Evolutionary conservation across 352 stramenopile species (phyloP).

Genomic region (Globisporangium canariense): DNA sequence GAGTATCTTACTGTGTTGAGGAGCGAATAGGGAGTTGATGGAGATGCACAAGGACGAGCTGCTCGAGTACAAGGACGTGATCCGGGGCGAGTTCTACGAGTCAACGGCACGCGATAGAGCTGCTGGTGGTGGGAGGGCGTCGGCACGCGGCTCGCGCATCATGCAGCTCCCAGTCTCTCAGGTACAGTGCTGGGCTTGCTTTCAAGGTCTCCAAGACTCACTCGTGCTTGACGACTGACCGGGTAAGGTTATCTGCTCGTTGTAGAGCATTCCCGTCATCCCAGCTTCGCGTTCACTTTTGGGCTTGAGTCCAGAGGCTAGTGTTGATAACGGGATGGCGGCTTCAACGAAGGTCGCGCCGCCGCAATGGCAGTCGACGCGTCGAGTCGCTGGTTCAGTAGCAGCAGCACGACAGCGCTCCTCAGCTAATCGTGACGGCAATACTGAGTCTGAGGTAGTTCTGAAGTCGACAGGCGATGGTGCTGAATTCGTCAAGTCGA

Average conservation of each 20-base stretch:
- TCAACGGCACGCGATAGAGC: not conserved
- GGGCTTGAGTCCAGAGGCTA: not conserved
- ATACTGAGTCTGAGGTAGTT: too few relatives aligned
- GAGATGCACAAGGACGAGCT: conserved; percentile 73
- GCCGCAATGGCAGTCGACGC: conserved; percentile 62
- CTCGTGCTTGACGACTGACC: not conserved
- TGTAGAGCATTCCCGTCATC: conserved; percentile 4
- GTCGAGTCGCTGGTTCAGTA: conserved; percentile 28
- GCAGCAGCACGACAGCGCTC: not conserved
- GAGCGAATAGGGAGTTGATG: conserved; percentile 48
- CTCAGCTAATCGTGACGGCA: not conserved
- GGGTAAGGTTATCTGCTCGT: not conserved
- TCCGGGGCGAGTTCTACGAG: conserved; percentile 8
- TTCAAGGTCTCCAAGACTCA: not conserved
- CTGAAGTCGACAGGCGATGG: too few relatives aligned
- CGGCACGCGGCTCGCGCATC: conserved; percentile 4
- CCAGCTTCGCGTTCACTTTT: too few relatives aligned
- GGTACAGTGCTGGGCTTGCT: not conserved
- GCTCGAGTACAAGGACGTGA: conserved; percentile 47
- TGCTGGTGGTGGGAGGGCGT: not conserved
- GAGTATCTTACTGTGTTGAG: not conserved
- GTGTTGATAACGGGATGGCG: not conserved
- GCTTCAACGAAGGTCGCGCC: conserved; percentile 23
- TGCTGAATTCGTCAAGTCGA: not conserved
- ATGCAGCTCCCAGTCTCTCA: conserved; percentile 21